Conservation (phyloP, 495 filamentous ascomycete genomes). For the Hypomontagnella monticulosa region DNA sequence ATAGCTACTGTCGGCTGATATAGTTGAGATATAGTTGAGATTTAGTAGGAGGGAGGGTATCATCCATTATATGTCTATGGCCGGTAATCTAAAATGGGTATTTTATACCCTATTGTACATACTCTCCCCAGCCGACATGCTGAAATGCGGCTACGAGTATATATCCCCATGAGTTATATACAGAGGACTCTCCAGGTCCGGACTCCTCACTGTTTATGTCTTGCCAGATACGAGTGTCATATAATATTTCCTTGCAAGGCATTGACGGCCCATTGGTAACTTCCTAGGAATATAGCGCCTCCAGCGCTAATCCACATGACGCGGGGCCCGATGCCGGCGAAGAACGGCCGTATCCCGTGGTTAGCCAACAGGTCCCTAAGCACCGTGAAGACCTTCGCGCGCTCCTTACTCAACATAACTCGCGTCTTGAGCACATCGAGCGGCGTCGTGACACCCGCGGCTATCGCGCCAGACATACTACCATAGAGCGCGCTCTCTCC, state of each 20-base stretch:
- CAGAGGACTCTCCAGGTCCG: constrained; percentile 16
- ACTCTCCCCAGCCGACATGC: constrained; percentile 11
- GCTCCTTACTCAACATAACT: constrained; percentile 83
- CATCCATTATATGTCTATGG: constrained; percentile 33
- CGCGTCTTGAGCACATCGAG: constrained; percentile 96
- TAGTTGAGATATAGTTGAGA: constrained; percentile 5
- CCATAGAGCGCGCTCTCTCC: constrained; percentile 88
- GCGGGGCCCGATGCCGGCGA: constrained; percentile 86
- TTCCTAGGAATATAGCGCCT: constrained; percentile 93
- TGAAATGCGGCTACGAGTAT: constrained; percentile 20
- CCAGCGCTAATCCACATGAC: constrained; percentile 94
- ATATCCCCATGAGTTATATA: constrained; percentile 34
- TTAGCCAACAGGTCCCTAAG: constrained; percentile 73
- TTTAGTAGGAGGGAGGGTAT: constrained; percentile 32
- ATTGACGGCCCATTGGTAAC: constrained; percentile 92
- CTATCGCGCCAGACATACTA: constrained; percentile 81
- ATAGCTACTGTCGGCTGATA: constrained; percentile 32
- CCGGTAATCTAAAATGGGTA: constrained; percentile 44
- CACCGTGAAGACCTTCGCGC: constrained; percentile 66
- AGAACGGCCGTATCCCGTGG: constrained; percentile 79
- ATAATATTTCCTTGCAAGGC: constrained; percentile 60
- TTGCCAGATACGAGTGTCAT: constrained; percentile 17
- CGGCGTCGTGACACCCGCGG: constrained; percentile 90
- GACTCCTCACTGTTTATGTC: constrained; percentile 1
- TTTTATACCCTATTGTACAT: constrained; percentile 43